Percentiles rank a stretch among this genome's conserved stretches.
These are phyloP conservation scores for Raphanus raphanistrum DNA, from an alignment of 345 rosid species.

Conservation along the genomic window DNA sequence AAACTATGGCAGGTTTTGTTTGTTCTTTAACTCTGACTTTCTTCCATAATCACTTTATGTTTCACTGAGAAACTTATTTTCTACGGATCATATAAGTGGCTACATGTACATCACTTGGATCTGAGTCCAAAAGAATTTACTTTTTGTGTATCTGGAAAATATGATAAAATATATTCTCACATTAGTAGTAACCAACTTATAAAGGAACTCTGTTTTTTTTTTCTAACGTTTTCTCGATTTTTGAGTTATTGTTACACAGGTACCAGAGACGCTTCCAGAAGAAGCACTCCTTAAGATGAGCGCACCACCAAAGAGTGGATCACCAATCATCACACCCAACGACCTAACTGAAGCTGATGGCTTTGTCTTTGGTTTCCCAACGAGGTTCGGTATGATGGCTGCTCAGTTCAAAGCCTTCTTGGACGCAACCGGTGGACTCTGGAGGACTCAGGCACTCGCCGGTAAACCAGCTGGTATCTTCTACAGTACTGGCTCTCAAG, in stretches of 20 bases:
- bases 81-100: background rate
- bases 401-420: conserved; percentile 96
- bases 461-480: conserved; percentile 98
- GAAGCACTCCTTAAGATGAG: conserved; percentile 85
- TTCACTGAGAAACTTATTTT: background rate
- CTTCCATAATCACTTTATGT: background rate
- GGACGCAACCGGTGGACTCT: conserved; percentile 90
- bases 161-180: background rate
- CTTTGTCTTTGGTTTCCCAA: conserved; percentile 86
- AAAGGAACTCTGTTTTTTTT: background rate
- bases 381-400: conserved; percentile 98
- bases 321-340: conserved; percentile 67
- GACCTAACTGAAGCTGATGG: conserved; percentile 95
- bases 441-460: conserved; percentile 93
- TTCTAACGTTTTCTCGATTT: background rate
- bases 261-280: conserved; percentile 83
- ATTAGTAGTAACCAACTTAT: background rate
- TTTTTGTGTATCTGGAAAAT: background rate
- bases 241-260: conserved; percentile 43
- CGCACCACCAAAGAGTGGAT: conserved; percentile 85
- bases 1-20: conserved; percentile 83
- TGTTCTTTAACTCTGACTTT: conserved; percentile 3
- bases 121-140: background rate
- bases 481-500: conserved; percentile 97
- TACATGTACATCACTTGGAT: background rate